These are phyloP conservation scores for Periconia sp. DNA, from an alignment of 2,329 filamentous ascomycete genomes.

Conservation along the genomic window DNA sequence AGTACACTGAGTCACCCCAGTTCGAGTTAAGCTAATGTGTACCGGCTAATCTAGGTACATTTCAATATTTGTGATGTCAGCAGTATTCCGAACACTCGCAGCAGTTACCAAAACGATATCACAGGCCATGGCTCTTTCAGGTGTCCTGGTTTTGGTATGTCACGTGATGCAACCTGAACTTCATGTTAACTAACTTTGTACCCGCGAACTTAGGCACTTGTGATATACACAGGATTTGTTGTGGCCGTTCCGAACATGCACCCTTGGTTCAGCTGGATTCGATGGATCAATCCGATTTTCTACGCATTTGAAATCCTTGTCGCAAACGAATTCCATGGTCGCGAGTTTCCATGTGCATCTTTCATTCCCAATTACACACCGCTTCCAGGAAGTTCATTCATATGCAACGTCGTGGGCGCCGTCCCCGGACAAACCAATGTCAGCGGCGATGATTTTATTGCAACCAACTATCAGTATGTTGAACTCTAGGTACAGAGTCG, in stretches of 20 bases:
- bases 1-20: too few species aligned
- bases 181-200: too few species aligned
- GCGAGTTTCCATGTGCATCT: constrained; percentile 35
- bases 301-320: constrained; percentile 80
- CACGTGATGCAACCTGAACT: too few species aligned
- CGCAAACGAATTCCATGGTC: constrained; percentile 66
- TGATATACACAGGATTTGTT: constrained; percentile 69
- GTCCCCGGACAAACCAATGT: constrained; percentile 43
- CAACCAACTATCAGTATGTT: constrained; percentile 37
- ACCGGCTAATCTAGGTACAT: too few species aligned
- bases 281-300: constrained; percentile 72
- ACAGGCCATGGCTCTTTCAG: constrained; percentile 58
- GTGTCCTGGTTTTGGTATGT: constrained; percentile 57
- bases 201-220: constrained; percentile 46
- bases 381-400: constrained; percentile 27
- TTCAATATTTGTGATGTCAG: constrained; percentile 70
- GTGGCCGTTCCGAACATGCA: constrained; percentile 64
- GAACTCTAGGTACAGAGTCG: too few species aligned
- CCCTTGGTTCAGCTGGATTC: constrained; percentile 50
- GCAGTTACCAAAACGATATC: constrained; percentile 69
- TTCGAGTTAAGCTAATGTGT: too few species aligned
- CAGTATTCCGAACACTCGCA: constrained; percentile 78
- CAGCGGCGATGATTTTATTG: constrained; percentile 42
- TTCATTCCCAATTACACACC: constrained; percentile 43
- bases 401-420: constrained; percentile 44